Conservation (phyloP, 768 basidiomycete genomes). For the Favolaschia claudopus region DNA sequence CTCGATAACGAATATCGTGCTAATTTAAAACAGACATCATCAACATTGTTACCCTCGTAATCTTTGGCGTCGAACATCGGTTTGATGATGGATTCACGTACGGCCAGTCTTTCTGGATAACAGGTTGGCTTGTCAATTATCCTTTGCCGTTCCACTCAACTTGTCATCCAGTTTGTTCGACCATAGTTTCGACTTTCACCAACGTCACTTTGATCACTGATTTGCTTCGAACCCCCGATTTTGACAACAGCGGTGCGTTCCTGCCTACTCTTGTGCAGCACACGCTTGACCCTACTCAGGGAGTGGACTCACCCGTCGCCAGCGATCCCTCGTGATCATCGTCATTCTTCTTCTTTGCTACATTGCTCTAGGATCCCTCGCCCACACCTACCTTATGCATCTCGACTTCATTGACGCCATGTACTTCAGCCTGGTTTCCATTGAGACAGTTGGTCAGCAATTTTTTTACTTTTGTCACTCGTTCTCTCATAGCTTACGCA, state of each 20-base stretch:
- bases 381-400: constrained; percentile 58
- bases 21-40: constrained; percentile 62
- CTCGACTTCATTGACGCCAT: constrained; percentile 75
- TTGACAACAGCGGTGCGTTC: constrained; percentile 64
- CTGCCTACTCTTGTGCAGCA: neutral
- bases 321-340: constrained; percentile 80
- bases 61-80: constrained; percentile 70
- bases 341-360: constrained; percentile 79
- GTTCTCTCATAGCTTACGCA: constrained; percentile 26
- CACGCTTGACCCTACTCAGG: constrained; percentile 45
- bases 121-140: constrained; percentile 27
- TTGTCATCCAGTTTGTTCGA: constrained; percentile 61
- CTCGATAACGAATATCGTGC: neutral
- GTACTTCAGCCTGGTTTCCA: constrained; percentile 79
- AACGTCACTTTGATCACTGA: constrained; percentile 77
- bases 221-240: constrained; percentile 63
- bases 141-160: neutral
- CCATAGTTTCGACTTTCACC: constrained; percentile 66
- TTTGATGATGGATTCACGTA: constrained; percentile 75
- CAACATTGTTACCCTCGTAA: constrained; percentile 64
- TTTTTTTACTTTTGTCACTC: constrained; percentile 22
- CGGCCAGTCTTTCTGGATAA: constrained; percentile 78
- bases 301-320: constrained; percentile 82
- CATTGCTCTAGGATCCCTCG: constrained; percentile 74
- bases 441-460: constrained; percentile 76